Evolutionary conservation across 805 yeast genomes (phyloP).

Genomic region (Maudiozyma pseudohumilis): DNA sequence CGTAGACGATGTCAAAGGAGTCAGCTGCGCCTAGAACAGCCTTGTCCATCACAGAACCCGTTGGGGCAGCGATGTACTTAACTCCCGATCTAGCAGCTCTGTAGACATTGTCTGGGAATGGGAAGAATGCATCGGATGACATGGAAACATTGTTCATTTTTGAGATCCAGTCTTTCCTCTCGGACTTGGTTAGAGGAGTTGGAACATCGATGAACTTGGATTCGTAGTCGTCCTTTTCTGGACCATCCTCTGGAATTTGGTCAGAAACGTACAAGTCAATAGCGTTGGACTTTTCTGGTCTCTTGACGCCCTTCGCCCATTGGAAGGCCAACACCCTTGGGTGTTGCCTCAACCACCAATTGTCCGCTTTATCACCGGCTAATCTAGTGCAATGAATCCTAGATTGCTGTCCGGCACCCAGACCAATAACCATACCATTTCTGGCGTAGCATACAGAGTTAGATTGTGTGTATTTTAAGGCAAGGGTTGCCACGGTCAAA

Average conservation of each 20-base stretch:
- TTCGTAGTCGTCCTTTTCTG: conserved; percentile 88
- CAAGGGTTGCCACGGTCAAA: conserved; percentile 93
- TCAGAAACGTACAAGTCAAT: conserved; percentile 87
- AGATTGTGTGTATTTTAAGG: conserved; percentile 94
- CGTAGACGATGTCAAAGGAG: conserved; percentile 78
- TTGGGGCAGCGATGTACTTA: conserved; percentile 90
- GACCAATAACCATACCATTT: conserved; percentile 98
- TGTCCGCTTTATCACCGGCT: conserved; percentile 98
- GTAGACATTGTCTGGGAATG: conserved; percentile 98
- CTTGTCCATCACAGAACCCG: conserved; percentile 96
- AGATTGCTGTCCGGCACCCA: conserved; percentile 99
- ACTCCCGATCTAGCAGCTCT: conserved; percentile 97
- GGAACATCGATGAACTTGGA: conserved; percentile 81
- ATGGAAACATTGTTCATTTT: conserved; percentile 80
- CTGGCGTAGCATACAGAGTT: conserved; percentile 98
- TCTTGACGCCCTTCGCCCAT: conserved; percentile 97
- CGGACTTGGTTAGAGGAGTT: conserved; percentile 67
- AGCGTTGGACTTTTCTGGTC: conserved; percentile 97
- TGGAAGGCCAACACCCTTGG: conserved; percentile 85
- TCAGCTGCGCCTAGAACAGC: conserved; percentile 95
- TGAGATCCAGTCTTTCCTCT: conserved; percentile 78
- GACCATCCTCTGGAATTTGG: conserved; percentile 85
- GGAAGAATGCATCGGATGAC: conserved; percentile 98
- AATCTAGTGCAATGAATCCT: conserved; percentile 98
- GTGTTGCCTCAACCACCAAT: conserved; percentile 99